Evolutionary conservation across 106 monocot genomes (phyloP).

Genomic region (Xerophyta viscosa): DNA sequence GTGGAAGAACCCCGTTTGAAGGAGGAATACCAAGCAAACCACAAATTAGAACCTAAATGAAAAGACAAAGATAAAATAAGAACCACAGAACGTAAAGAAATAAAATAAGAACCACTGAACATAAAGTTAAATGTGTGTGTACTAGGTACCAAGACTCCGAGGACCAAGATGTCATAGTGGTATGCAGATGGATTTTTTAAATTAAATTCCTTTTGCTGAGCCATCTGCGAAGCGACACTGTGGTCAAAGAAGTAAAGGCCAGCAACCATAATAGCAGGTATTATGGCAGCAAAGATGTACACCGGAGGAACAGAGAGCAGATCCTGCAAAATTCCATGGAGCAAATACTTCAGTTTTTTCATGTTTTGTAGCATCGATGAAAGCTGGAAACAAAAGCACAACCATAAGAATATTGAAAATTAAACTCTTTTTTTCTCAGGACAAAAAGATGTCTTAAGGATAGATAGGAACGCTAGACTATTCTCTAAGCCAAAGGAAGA

Average conservation of each 20-base stretch:
- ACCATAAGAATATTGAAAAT: no score
- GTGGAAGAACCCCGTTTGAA: slow-evolving; percentile 40
- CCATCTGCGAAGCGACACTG: slow-evolving; percentile 16
- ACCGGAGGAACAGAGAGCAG: slow-evolving; percentile 5
- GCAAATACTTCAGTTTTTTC: no score
- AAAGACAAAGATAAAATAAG: no score
- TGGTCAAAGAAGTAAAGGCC: slow-evolving; percentile 18
- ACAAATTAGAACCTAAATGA: slow-evolving; percentile 33
- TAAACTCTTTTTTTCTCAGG: no score
- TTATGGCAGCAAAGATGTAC: slow-evolving; percentile 10
- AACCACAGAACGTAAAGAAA: no score
- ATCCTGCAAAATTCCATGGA: slow-evolving; percentile 7
- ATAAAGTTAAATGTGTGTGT: no score
- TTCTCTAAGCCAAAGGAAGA: no score
- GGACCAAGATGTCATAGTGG: slow-evolving; percentile 14
- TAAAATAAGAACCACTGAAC: no score
- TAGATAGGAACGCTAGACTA: no score
- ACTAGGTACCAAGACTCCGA: slow-evolving; percentile 13
- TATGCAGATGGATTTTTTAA: slow-evolving; percentile 14
- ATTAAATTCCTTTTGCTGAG: slow-evolving; percentile 18
- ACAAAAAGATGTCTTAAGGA: no score
- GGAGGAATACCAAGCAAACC: slow-evolving; percentile 41
- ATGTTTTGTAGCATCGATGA: no score
- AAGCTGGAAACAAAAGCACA: no score
- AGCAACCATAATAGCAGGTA: slow-evolving; percentile 15